These are phyloP conservation scores for Knufia petricola DNA, from an alignment of 2,329 filamentous ascomycete genomes.

Conservation along the genomic window DNA sequence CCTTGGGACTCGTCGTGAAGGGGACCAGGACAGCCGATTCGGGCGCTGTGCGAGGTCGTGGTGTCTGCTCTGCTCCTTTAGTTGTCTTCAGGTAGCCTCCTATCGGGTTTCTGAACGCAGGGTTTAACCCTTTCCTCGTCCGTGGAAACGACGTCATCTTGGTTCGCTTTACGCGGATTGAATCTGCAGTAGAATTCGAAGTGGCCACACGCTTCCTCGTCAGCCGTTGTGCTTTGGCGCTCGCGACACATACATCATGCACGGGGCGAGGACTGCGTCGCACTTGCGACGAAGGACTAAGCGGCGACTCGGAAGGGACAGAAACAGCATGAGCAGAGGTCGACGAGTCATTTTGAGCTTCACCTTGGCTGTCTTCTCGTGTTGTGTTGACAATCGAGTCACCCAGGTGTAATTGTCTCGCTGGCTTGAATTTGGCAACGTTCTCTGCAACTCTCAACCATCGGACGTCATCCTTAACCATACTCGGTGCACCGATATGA, in stretches of 20 bases:
- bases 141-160: neutral
- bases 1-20: conserved; percentile 3
- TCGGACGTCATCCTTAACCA: conserved; percentile 6
- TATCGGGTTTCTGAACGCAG: conserved; percentile 2
- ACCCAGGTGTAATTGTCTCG: neutral
- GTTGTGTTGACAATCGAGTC: neutral
- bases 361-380: neutral
- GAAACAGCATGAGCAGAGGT: neutral
- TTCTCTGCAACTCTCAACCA: neutral
- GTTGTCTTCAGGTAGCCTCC: neutral
- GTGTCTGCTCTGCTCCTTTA: neutral
- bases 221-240: neutral
- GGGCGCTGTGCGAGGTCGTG: conserved; percentile 3
- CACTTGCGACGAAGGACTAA: neutral
- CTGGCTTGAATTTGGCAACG: neutral
- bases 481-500: conserved; percentile 6
- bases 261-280: neutral
- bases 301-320: neutral
- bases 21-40: conserved; percentile 2
- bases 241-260: neutral
- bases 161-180: neutral
- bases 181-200: neutral
- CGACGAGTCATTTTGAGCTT: neutral
- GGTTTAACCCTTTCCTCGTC: conserved; percentile 2
- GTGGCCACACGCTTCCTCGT: neutral